A percentile compares a stretch with the other conserved stretches of the same genome.
phyloP scores from a whole-genome alignment of 148 eudicot genomes.

The Rhododendron ferrugineum region DNA sequence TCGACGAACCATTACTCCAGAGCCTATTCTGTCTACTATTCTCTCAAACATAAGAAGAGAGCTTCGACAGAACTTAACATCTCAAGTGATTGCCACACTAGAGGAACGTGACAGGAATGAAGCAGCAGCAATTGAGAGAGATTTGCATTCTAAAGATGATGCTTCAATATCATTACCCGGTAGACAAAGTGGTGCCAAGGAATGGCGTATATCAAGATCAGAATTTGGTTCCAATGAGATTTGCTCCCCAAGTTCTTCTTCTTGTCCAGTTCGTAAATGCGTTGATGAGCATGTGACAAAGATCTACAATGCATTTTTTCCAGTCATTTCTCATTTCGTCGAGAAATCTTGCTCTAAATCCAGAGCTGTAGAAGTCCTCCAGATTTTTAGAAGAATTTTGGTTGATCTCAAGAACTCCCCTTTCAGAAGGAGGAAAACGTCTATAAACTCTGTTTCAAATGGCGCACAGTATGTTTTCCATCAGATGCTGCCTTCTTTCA shows the following conservation, averaged over 20 bases:
- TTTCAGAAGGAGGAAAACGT: slow-evolving; percentile 52
- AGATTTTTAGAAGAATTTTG: slow-evolving; percentile 40
- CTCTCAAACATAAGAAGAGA: slow-evolving; percentile 63
- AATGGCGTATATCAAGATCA: slow-evolving; percentile 88
- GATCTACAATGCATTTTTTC: slow-evolving; percentile 56
- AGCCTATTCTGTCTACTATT: slow-evolving; percentile 39
- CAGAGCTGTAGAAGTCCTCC: slow-evolving; percentile 40
- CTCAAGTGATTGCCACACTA: slow-evolving; percentile 41
- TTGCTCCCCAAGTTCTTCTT: slow-evolving; percentile 44
- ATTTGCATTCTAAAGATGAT: slow-evolving; percentile 46
- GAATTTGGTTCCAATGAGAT: slow-evolving; percentile 67
- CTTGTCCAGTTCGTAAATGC: slow-evolving; percentile 82
- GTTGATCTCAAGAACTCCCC: slow-evolving; percentile 57
- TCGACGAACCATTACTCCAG: slow-evolving; percentile 65
- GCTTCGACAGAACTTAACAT: slow-evolving; percentile 42
- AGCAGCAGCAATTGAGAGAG: slow-evolving; percentile 49
- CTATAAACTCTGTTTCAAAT: slow-evolving; percentile 30
- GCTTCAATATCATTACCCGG: slow-evolving; percentile 76
- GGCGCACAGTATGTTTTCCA: slow-evolving; percentile 28
- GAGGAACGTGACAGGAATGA: slow-evolving; percentile 71
- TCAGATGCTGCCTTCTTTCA: slow-evolving; percentile 46
- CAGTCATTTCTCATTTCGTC: slow-evolving; percentile 41
- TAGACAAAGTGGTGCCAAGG: slow-evolving; percentile 84
- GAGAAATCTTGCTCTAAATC: slow-evolving; percentile 40
- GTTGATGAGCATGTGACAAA: slow-evolving; percentile 86